Base-by-base conservation (phyloP, 164 flowering plant genomes). In the Cinnamomum micranthum region DNA sequence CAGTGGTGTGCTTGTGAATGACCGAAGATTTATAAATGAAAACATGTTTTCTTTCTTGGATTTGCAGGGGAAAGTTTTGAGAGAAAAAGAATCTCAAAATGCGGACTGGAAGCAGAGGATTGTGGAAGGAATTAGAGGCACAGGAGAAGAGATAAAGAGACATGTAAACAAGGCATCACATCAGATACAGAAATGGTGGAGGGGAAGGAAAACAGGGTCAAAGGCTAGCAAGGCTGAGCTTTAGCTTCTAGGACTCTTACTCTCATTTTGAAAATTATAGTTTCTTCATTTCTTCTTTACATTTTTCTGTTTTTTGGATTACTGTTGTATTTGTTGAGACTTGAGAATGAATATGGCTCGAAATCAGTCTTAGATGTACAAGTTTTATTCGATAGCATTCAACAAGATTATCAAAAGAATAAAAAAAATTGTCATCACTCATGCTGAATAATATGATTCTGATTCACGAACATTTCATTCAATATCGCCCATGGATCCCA, bases 141-240 rank as follows among this genome's bases (percentile, higher is more conserved):
- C 86, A 0, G 78, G 83, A 0, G 78, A 74, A 69, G 80, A 84
- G 76, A 11, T 91, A 58, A 89, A 82, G 83, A 82, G 71, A 50
- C 94, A 82, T 65, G 86, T 90, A 52, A 70, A 80, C 74, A 88
- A 80, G 71, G 83, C 86, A 47, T 87, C 92, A 14, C 47, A 74
- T 71, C 59, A 73, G 70, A 24, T 95, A 66, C 59, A 76, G 51
- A 73, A 82, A 75, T 91, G 97, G 98, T 91, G 97, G 97, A 80
- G 65, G 75, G 77, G 80, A 72, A 78, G 74, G 78, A 84, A 79
- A 72, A 35, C 74, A 24, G 68, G 65, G 70, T 75, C 85, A 35
- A 86, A 84, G 78, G 74, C 74, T 65, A 69, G 89, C n/a, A 87
- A 83, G 58, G 72, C 78, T 69, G 97, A 94, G 74, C 89, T 92